Conservation (phyloP, 495 filamentous ascomycete genomes). For the Tetracladium marchalianum region DNA sequence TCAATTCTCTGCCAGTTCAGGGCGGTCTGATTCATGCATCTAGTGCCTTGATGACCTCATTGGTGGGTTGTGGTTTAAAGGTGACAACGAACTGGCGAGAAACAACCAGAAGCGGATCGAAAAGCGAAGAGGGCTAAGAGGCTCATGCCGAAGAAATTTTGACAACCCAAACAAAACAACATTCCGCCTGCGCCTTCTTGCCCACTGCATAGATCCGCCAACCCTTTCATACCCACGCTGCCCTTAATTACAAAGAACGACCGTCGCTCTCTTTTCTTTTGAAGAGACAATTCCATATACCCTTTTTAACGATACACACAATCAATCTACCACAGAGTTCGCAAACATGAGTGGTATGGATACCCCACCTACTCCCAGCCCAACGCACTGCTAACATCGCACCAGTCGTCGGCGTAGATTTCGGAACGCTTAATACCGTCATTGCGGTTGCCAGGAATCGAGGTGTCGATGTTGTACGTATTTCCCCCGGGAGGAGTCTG, state of each 20-base stretch:
- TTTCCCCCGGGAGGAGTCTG: not conserved
- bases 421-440: conserved; percentile 94
- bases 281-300: not conserved
- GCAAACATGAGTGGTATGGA: conserved; percentile 19
- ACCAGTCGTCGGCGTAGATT: conserved; percentile 63
- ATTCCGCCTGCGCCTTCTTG: not conserved
- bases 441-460: conserved; percentile 96
- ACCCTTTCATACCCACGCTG: not conserved
- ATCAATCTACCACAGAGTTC: not conserved
- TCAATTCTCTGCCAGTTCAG: too few species aligned
- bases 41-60: too few species aligned
- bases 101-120: too few species aligned
- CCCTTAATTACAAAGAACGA: not conserved
- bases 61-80: too few species aligned
- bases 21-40: too few species aligned
- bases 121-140: too few species aligned
- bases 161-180: not conserved
- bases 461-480: conserved; percentile 97
- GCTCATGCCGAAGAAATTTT: not conserved
- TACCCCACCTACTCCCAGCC: not conserved
- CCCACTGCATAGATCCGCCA: too few species aligned
- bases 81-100: too few species aligned
- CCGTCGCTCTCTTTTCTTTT: not conserved
- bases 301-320: not conserved
- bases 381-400: not conserved